These are phyloP conservation scores for Trichoderma lentiforme DNA, from an alignment of 2,329 filamentous ascomycete genomes.

Conservation along the genomic window DNA sequence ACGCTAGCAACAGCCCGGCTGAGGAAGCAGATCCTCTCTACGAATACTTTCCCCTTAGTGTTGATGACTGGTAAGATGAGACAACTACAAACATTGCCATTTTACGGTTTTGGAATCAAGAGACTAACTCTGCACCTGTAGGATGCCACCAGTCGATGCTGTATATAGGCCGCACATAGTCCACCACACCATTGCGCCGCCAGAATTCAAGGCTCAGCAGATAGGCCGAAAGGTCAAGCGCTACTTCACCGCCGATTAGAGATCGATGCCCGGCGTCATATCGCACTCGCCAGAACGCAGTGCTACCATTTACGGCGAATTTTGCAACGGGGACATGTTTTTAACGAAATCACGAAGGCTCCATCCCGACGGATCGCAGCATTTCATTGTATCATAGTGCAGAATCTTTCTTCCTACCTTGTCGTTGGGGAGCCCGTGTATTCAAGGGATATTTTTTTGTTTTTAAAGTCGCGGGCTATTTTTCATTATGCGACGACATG, in stretches of 20 bases:
- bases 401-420: not conserved
- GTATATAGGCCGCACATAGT: constrained; percentile 91
- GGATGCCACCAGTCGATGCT: constrained; percentile 84
- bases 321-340: not conserved
- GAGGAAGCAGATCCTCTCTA: constrained; percentile 84
- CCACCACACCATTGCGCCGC: constrained; percentile 74
- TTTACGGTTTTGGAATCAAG: not conserved
- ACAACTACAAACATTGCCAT: not conserved
- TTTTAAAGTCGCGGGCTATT: constrained; percentile 8
- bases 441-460: constrained; percentile 3
- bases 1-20: constrained; percentile 56
- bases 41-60: constrained; percentile 87
- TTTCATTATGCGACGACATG: constrained; percentile 8
- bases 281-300: not conserved
- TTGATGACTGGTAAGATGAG: constrained; percentile 72
- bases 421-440: not conserved
- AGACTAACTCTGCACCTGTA: constrained; percentile 24
- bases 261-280: not conserved
- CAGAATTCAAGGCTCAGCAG: constrained; percentile 67
- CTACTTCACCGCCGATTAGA: constrained; percentile 66
- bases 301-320: not conserved
- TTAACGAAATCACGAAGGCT: constrained; percentile 16
- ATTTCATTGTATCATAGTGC: constrained; percentile 17
- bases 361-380: constrained; percentile 13
- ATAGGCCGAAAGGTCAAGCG: constrained; percentile 64